A percentile compares a stretch with the other conserved stretches of the same genome.
Evolutionary conservation across 371 early-diverging fungal species (phyloP).

Genomic region (Mucor saturninus): DNA sequence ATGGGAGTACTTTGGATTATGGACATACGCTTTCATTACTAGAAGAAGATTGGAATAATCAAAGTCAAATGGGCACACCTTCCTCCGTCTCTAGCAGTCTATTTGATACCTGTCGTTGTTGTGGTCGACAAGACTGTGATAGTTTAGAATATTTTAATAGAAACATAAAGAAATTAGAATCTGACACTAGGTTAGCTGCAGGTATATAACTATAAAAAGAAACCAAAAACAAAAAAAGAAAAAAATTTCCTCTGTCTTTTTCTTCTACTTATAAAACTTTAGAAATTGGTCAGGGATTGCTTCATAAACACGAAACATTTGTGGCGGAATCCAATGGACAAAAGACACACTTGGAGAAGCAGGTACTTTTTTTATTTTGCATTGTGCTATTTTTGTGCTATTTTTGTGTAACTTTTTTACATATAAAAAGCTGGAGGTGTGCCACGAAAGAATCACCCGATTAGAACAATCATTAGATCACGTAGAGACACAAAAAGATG

Average conservation of each 20-base stretch:
- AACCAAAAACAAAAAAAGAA: too few relatives aligned
- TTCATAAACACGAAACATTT: conserved; percentile 45
- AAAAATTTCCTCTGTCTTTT: background rate
- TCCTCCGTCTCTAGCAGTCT: conserved; percentile 20
- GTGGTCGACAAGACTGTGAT: conserved; percentile 34
- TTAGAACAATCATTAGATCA: conserved; percentile 33
- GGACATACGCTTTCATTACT: background rate
- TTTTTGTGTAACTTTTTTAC: conserved; percentile 26
- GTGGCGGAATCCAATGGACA: conserved; percentile 36
- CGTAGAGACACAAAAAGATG: conserved; percentile 31
- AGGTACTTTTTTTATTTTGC: conserved; percentile 24
- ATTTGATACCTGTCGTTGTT: conserved; percentile 36
- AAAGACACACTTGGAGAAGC: conserved; percentile 31
- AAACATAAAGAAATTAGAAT: conserved; percentile 40
- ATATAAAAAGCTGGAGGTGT: conserved; percentile 32
- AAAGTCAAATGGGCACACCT: conserved; percentile 16
- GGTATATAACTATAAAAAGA: conserved; percentile 21
- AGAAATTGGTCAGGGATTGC: conserved; percentile 49
- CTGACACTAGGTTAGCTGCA: conserved; percentile 47
- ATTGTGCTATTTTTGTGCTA: conserved; percentile 10
- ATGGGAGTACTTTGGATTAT: background rate
- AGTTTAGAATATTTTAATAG: conserved; percentile 30
- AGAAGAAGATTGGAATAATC: conserved; percentile 19
- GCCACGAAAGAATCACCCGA: conserved; percentile 25
- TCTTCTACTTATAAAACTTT: background rate